These are phyloP conservation scores for Candida maesae DNA, from an alignment of 805 yeast genomes.

Conservation along the genomic window DNA sequence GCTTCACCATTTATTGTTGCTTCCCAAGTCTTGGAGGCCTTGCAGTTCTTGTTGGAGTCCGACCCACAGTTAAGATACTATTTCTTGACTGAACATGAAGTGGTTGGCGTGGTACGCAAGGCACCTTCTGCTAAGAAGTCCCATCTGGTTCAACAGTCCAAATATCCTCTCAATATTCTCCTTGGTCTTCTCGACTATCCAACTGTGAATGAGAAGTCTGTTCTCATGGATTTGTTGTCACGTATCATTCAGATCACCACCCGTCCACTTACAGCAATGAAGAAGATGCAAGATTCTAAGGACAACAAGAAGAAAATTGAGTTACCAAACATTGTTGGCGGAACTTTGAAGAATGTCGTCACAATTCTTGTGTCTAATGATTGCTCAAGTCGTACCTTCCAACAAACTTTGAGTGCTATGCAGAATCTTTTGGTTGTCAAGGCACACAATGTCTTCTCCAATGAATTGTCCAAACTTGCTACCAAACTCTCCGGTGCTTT, in stretches of 20 bases:
- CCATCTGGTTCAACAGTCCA: conserved; percentile 37
- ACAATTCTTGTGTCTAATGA: conserved; percentile 74
- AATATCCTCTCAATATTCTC: conserved; percentile 71
- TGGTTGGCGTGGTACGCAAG: conserved; percentile 34
- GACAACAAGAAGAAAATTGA: conserved; percentile 30
- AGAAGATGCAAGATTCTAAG: conserved; percentile 35
- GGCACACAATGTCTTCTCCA: conserved; percentile 62
- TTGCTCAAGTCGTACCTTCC: conserved; percentile 80
- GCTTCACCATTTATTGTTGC: conserved; percentile 70
- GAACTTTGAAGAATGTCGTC: conserved; percentile 58
- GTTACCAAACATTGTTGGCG: conserved; percentile 62
- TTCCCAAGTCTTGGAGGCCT: conserved; percentile 70
- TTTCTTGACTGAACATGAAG: conserved; percentile 75
- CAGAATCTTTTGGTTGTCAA: conserved; percentile 64
- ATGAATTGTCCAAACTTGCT: conserved; percentile 64
- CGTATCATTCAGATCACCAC: conserved; percentile 74
- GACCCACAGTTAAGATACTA: conserved; percentile 67
- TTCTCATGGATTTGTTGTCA: conserved; percentile 72
- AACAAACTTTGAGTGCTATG: conserved; percentile 77
- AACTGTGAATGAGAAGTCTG: conserved; percentile 66
- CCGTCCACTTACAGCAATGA: conserved; percentile 58
- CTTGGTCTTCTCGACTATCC: conserved; percentile 58
- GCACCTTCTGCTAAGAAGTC: conserved; percentile 33
- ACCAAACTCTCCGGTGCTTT: conserved; percentile 51
- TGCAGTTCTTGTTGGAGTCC: conserved; percentile 65